Evolutionary conservation across 257 asterid species (phyloP).

Genomic region (Solanum ossicruentum): DNA sequence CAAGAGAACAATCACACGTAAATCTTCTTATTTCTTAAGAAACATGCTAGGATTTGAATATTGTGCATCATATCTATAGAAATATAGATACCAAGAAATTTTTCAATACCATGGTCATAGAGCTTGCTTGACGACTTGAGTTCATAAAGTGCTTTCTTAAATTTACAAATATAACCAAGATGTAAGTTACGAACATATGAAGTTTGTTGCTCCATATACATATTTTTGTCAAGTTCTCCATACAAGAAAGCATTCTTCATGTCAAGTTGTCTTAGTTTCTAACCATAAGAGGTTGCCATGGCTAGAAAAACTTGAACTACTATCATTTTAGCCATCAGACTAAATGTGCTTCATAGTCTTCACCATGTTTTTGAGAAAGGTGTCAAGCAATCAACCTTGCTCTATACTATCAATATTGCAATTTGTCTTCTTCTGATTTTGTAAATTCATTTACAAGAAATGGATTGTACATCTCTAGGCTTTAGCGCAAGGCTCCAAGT

Average conservation of each 20-base stretch:
- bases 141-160: neutral
- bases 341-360: neutral
- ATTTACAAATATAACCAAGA: neutral
- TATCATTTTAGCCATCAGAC: neutral
- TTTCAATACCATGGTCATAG: neutral
- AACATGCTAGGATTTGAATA: neutral
- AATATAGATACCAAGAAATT: too few species aligned
- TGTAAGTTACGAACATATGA: neutral
- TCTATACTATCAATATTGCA: neutral
- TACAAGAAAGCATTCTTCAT: neutral
- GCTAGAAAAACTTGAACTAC: neutral
- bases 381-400: neutral
- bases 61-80: neutral
- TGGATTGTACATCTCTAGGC: neutral
- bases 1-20: neutral
- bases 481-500: neutral
- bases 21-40: neutral
- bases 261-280: neutral
- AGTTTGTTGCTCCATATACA: neutral
- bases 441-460: neutral
- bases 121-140: neutral
- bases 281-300: neutral
- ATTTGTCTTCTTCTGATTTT: neutral
- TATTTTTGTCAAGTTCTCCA: neutral
- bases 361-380: neutral